Conservation (phyloP, 768 basidiomycete genomes). For the Dacryopinax primogenitus region DNA sequence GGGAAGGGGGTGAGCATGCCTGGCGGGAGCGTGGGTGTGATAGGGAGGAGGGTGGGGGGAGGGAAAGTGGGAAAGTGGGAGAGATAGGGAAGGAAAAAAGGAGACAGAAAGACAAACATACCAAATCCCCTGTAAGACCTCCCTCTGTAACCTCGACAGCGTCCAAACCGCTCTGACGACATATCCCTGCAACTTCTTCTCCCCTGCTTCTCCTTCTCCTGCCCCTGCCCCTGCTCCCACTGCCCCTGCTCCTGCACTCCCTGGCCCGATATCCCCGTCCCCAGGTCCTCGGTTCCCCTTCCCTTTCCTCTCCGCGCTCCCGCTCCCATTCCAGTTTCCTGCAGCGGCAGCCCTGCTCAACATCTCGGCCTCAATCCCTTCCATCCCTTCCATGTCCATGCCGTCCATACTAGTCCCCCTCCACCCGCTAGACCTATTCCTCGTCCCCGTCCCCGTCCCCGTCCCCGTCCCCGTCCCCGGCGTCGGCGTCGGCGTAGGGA, state of each 20-base stretch:
- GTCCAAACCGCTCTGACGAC: slow-evolving; percentile 52
- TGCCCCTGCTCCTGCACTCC: slow-evolving; percentile 8
- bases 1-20: neutral
- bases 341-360: too few relatives aligned
- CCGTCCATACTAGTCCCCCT: neutral
- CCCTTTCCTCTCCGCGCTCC: neutral
- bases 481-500: too few relatives aligned
- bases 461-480: neutral
- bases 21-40: neutral
- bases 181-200: slow-evolving; percentile 42
- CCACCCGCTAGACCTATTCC: neutral
- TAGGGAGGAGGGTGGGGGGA: too few relatives aligned
- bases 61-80: too few relatives aligned
- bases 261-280: slow-evolving; percentile 22
- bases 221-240: slow-evolving; percentile 30
- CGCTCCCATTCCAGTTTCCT: too few relatives aligned
- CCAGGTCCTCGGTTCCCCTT: neutral
- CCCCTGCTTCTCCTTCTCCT: slow-evolving; percentile 32
- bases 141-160: slow-evolving; percentile 42
- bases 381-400: neutral
- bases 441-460: neutral
- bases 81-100: neutral
- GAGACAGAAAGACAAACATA: slow-evolving; percentile 32
- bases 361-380: too few relatives aligned
- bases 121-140: slow-evolving; percentile 54